Conservation (phyloP, 225 moss, liverwort and hornwort species). For the Sphagnum contortum region DNA sequence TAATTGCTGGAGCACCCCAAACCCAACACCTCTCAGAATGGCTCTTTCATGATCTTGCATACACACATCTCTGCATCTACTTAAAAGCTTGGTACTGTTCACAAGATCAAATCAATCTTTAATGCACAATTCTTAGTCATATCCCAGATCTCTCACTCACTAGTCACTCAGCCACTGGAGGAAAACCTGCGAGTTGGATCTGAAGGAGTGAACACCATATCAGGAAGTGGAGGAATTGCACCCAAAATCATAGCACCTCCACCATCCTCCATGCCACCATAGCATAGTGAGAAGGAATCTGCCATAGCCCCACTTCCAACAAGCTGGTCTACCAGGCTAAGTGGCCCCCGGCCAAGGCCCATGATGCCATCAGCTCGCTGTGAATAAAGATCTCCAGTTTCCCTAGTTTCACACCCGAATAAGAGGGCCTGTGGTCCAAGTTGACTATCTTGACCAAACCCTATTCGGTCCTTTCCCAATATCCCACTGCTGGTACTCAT, state of each 20-base stretch:
- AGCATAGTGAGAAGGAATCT: slow-evolving; percentile 80
- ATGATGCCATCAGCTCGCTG: slow-evolving; percentile 93
- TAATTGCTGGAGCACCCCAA: slow-evolving; percentile 49
- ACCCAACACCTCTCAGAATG: no score
- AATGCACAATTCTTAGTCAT: no score
- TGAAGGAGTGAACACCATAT: slow-evolving; percentile 59
- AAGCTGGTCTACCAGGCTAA: slow-evolving; percentile 87
- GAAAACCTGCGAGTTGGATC: slow-evolving; percentile 62
- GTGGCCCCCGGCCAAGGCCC: slow-evolving; percentile 80
- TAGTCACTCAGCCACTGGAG: no score
- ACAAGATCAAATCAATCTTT: no score
- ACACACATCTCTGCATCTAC: no score
- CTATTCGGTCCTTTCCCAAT: slow-evolving; percentile 56
- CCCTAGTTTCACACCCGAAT: slow-evolving; percentile 86
- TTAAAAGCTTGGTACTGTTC: no score
- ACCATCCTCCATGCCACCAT: slow-evolving; percentile 77
- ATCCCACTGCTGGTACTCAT: slow-evolving; percentile 73
- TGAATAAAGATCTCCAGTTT: slow-evolving; percentile 69
- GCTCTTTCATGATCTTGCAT: no score
- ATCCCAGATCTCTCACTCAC: no score
- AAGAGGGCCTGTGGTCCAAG: slow-evolving; percentile 52
- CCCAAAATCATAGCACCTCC: slow-evolving; percentile 92
- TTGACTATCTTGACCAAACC: slow-evolving; percentile 45
- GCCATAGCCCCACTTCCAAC: slow-evolving; percentile 57
- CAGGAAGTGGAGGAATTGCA: slow-evolving; percentile 37